A percentile compares a stretch with the other conserved stretches of the same genome.
These are phyloP conservation scores for Trichoderma aggressivum DNA, from an alignment of 2,329 filamentous ascomycete species.

Conservation along the genomic window DNA sequence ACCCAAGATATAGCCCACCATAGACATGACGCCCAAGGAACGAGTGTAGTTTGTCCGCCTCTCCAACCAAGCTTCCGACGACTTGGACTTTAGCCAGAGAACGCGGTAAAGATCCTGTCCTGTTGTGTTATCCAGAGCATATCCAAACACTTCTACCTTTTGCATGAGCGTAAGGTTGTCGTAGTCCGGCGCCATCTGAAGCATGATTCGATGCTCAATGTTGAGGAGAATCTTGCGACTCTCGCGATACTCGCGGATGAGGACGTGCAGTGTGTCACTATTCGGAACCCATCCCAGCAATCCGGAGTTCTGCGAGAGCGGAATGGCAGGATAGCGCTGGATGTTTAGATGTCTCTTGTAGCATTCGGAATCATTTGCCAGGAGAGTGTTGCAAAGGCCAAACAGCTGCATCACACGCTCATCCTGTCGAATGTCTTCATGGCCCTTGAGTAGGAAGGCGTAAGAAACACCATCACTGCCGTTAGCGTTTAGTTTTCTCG, in stretches of 20 bases:
- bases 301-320: slow-evolving; percentile 92
- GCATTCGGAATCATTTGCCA: slow-evolving; percentile 89
- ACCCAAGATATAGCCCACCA: slow-evolving; percentile 99
- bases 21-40: slow-evolving; percentile 98
- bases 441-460: slow-evolving; percentile 92
- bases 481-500: slow-evolving; percentile 80
- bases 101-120: slow-evolving; percentile 98
- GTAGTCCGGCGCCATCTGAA: slow-evolving; percentile 99
- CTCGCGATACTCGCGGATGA: slow-evolving; percentile 97
- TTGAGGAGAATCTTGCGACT: slow-evolving; percentile 96
- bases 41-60: slow-evolving; percentile 98
- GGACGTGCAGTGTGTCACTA: slow-evolving; percentile 92
- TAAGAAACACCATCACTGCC: slow-evolving; percentile 88
- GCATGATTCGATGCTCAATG: slow-evolving; percentile 99
- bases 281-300: slow-evolving; percentile 95
- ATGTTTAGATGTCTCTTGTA: slow-evolving; percentile 98
- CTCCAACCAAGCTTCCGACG: slow-evolving; percentile 95
- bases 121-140: slow-evolving; percentile 97
- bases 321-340: slow-evolving; percentile 93
- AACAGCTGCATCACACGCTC: slow-evolving; percentile 99
- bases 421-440: slow-evolving; percentile 98
- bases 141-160: slow-evolving; percentile 99
- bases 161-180: slow-evolving; percentile 99
- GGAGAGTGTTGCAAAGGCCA: slow-evolving; percentile 91
- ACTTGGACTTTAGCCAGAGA: slow-evolving; percentile 98